Evolutionary conservation across 2,329 filamentous ascomycete species (phyloP).

Genomic region (Apiospora malaysiana): DNA sequence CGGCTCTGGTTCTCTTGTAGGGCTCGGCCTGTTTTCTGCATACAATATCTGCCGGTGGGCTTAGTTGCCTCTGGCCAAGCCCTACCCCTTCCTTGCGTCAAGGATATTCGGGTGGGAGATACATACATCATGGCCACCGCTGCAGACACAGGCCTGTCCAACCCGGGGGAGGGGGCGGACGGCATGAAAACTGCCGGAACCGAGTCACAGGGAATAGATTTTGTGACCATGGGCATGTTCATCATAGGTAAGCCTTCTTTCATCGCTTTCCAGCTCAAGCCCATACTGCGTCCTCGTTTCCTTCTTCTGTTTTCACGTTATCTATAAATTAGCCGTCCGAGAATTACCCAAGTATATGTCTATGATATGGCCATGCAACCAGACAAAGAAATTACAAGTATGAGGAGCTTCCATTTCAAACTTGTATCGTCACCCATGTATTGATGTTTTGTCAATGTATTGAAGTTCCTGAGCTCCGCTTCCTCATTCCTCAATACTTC

Average conservation of each 20-base stretch:
- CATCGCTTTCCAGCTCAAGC: neutral
- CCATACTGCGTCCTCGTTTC: neutral
- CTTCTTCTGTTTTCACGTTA: neutral
- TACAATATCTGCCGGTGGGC: neutral
- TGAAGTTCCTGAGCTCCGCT: neutral
- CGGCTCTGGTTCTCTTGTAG: neutral
- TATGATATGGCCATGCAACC: neutral
- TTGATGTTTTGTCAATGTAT: neutral
- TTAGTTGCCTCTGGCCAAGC: conserved; percentile 1
- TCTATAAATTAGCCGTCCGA: neutral
- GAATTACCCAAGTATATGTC: neutral
- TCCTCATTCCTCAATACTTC: neutral
- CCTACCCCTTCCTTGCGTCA: conserved; percentile 3
- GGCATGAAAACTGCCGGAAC: conserved; percentile 22
- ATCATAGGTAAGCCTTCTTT: conserved; percentile 64
- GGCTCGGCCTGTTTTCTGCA: neutral
- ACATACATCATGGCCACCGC: conserved; percentile 13
- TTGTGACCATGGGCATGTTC: conserved; percentile 76
- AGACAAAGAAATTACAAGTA: neutral
- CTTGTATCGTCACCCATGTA: neutral
- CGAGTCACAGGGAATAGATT: conserved; percentile 58
- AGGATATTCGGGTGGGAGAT: neutral
- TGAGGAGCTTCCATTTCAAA: neutral
- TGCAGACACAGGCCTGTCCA: neutral
- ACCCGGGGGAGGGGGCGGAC: conserved; percentile 4